A percentile compares a stretch with the other conserved stretches of the same genome.
phyloP scores from a whole-genome alignment of 176 grass and related monocot genomes.

The Tillandsia fasciculata region DNA sequence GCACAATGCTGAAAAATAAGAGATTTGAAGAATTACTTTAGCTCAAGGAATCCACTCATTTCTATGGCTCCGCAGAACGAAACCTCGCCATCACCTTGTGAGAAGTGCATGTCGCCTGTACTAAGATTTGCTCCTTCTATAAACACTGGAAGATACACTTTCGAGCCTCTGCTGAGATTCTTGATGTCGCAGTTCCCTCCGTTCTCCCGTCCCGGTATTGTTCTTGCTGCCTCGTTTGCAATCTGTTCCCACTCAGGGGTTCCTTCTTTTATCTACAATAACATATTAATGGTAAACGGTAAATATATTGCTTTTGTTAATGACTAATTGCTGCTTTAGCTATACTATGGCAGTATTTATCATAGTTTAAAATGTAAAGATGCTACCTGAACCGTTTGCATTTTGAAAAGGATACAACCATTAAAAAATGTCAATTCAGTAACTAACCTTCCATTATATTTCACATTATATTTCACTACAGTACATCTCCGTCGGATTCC shows the following conservation, averaged over 20 bases:
- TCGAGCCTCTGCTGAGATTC: conserved; percentile 86
- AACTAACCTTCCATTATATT: too few relatives aligned
- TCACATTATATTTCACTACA: too few relatives aligned
- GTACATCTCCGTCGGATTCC: too few relatives aligned
- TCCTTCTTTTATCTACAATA: conserved; percentile 53
- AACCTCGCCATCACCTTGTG: conserved; percentile 83
- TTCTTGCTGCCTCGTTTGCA: conserved; percentile 79
- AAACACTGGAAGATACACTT: conserved; percentile 93
- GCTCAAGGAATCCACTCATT: conserved; percentile 98
- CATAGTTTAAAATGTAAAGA: too few relatives aligned
- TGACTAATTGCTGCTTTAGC: not conserved
- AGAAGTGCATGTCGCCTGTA: conserved; percentile 89
- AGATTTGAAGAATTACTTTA: conserved; percentile 52
- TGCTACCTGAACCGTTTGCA: too few relatives aligned
- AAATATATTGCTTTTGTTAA: not conserved
- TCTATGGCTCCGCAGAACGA: conserved; percentile 96
- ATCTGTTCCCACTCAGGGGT: conserved; percentile 57
- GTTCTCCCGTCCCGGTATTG: conserved; percentile 86
- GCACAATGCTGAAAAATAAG: conserved; percentile 15
- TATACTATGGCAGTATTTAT: too few relatives aligned
- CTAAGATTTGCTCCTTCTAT: conserved; percentile 87
- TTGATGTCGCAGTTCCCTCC: conserved; percentile 95
- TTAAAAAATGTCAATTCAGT: too few relatives aligned
- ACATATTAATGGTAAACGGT: not conserved
- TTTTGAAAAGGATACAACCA: not conserved